Conservation (phyloP, 176 grass and related monocot genomes). For the Triticum dicoccoides region DNA sequence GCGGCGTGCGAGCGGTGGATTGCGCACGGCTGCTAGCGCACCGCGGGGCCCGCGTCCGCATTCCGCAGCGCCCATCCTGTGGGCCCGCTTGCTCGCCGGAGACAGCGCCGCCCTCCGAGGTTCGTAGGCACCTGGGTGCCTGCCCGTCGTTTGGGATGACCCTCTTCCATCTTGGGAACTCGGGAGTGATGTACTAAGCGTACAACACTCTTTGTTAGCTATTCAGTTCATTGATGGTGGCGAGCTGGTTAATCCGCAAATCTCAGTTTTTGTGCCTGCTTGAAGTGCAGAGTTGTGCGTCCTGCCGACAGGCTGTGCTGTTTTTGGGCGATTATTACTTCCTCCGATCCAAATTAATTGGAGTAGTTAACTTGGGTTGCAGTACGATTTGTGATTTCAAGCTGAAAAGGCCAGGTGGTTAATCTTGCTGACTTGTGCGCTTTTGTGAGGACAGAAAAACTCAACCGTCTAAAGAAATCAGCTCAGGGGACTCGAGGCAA, state of each 20-base stretch:
- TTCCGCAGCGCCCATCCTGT: constrained; percentile 52
- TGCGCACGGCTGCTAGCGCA: neutral
- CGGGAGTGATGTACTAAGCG: neutral
- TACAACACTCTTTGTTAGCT: too few relatives aligned
- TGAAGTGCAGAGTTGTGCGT: too few relatives aligned
- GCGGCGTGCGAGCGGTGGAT: constrained; percentile 29
- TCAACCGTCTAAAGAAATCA: constrained; percentile 40
- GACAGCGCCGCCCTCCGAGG: constrained; percentile 47
- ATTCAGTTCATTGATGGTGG: too few relatives aligned
- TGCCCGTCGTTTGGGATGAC: neutral
- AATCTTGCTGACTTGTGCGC: neutral
- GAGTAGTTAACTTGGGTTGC: neutral
- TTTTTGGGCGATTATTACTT: neutral
- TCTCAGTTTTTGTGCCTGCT: too few relatives aligned
- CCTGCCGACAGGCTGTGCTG: too few relatives aligned
- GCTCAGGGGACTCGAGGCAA: constrained; percentile 45
- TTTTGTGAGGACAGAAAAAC: constrained; percentile 14
- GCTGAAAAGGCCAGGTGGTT: neutral
- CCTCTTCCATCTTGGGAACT: too few relatives aligned
- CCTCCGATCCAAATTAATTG: too few relatives aligned
- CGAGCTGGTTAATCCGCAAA: too few relatives aligned
- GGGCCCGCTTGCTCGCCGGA: constrained; percentile 47
- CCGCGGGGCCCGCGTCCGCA: constrained; percentile 18
- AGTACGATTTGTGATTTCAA: neutral
- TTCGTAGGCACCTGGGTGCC: neutral